Conservation (phyloP, 2,329 filamentous ascomycete species). For the Aureobasidium sp. region DNA sequence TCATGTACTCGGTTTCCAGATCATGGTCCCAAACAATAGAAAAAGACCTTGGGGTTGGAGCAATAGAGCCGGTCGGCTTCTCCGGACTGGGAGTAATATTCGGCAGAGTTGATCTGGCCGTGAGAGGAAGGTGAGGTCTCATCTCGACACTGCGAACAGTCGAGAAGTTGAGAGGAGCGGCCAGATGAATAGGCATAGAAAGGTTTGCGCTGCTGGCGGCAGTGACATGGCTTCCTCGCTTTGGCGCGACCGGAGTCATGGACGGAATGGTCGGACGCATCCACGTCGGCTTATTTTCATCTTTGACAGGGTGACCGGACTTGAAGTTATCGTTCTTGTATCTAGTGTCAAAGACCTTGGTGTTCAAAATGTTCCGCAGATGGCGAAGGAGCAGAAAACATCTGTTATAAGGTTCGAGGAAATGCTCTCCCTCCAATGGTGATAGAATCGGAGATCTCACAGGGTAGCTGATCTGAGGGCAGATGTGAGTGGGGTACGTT, state of each 20-base stretch:
- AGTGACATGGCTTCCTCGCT: background rate
- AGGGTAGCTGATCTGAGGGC: background rate
- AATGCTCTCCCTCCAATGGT: background rate
- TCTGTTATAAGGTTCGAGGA: background rate
- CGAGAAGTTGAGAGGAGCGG: background rate
- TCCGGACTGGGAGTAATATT: background rate
- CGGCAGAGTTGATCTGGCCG: background rate
- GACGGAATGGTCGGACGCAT: background rate
- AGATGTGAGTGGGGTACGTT: background rate
- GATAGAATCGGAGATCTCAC: background rate
- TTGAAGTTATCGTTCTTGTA: background rate
- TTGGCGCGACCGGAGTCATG: background rate
- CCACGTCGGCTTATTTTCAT: background rate
- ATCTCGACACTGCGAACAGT: background rate
- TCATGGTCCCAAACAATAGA: background rate
- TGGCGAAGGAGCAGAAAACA: background rate
- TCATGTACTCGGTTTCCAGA: background rate
- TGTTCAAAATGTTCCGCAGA: background rate
- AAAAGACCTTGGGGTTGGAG: background rate
- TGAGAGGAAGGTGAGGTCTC: background rate
- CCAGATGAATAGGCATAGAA: background rate
- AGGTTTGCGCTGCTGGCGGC: background rate
- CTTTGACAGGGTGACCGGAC: background rate
- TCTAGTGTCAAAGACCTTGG: background rate
- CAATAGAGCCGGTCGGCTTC: background rate